Base-by-base conservation (phyloP, 2,329 filamentous ascomycete species). In the Monilinia aucupariae region DNA sequence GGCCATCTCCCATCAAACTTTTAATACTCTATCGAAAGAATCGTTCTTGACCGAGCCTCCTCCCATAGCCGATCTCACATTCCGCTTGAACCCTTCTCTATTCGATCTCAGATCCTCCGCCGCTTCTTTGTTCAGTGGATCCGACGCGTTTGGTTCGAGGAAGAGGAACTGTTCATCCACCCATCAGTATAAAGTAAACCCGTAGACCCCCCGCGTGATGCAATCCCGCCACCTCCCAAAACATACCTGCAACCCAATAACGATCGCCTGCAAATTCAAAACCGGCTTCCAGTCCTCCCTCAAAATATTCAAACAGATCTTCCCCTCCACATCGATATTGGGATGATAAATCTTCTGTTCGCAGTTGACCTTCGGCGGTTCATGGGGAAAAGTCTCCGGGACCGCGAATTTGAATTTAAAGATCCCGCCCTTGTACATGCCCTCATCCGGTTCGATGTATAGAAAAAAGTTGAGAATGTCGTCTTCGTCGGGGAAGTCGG, bases 261-360 rank as follows among this genome's bases (percentile, higher is more conserved):
- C 94, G 48, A 97, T 92, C 20, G 94, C 92, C 74, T 97, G 97
- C 75, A 99, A 77, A 76, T 97, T 97, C 74, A 99, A 79, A 51
- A 99, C 94, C 0, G 94, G 94, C 81, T 97, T 99, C 94, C 94
- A 99, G 79, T 99, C 94, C 79, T 99, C 94, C 66, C 94, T 82
- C 73, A 99, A 78, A 72, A 99, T 99, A 76, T 99, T 99, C 73
- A 99, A 79, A 80, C 94, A 99, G 67, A 99, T 92, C 75, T 99
- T 99, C 70, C 94, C 94, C 75, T 97, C 91, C 48, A 96, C 83
- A 74, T 99, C 94, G 75, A 99, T 99, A 77, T 99, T 99, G 7
- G 94, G 94, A 75, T 99, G 94, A 79, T 99, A 99, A 72, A 99
- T 97, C 82, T 96, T 97, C 78, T 99, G 91, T 70, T 87, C 89